Conservation (phyloP, 129 eudicot species). For the Saussurea involucrata region DNA sequence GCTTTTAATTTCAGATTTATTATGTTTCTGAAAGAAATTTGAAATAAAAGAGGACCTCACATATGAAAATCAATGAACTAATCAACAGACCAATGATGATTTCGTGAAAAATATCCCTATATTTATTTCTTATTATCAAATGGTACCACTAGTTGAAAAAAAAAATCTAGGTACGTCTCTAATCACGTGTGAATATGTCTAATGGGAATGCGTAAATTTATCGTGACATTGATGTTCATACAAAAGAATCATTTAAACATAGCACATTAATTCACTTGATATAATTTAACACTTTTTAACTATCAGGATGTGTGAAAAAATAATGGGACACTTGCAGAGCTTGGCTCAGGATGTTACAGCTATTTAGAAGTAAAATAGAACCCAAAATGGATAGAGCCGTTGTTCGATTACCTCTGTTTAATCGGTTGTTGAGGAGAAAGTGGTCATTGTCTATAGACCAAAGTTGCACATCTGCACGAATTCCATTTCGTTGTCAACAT, state of each 20-base stretch:
- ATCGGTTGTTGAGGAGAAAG: slow-evolving; percentile 14
- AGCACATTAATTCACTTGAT: slow-evolving; percentile 19
- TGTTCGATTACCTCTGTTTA: slow-evolving; percentile 20
- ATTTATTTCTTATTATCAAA: no score
- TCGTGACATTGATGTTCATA: not conserved
- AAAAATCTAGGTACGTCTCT: no score
- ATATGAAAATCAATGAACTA: no score
- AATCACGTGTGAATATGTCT: no score
- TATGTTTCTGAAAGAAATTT: no score
- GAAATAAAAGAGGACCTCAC: no score
- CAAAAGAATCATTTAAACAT: slow-evolving; percentile 31
- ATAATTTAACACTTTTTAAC: slow-evolving; percentile 13
- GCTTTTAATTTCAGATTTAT: no score
- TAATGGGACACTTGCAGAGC: slow-evolving; percentile 30
- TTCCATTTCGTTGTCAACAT: slow-evolving; percentile 78
- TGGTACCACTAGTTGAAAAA: no score
- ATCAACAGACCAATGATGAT: no score
- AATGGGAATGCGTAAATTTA: slow-evolving; percentile 4
- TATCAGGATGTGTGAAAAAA: slow-evolving; percentile 25
- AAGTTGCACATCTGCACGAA: slow-evolving; percentile 95
- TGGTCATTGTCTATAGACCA: slow-evolving; percentile 55
- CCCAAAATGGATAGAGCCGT: slow-evolving; percentile 26
- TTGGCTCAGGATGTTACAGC: slow-evolving; percentile 34
- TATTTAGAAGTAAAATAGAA: slow-evolving; percentile 9
- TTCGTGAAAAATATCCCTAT: no score